A percentile compares a stretch with the other conserved stretches of the same genome.
Evolutionary conservation across 2,329 filamentous ascomycete species (phyloP).

Genomic region (Aphanocladium album): DNA sequence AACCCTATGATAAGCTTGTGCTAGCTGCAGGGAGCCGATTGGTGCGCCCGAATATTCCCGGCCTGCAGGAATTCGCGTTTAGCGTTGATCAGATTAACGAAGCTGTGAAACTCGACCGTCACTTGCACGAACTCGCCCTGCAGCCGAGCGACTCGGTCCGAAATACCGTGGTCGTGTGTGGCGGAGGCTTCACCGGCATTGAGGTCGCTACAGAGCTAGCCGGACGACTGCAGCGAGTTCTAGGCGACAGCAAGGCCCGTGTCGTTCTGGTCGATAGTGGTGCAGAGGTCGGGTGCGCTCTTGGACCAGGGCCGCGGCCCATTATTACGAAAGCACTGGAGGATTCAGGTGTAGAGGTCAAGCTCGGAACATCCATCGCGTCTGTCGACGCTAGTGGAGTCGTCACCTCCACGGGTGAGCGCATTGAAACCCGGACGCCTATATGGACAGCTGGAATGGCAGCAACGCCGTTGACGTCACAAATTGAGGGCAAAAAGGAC

Average conservation of each 20-base stretch:
- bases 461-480: slow-evolving; percentile 28
- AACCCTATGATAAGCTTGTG: slow-evolving; percentile 29
- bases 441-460: slow-evolving; percentile 33
- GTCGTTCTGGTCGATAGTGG: slow-evolving; percentile 27
- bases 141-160: slow-evolving; percentile 22
- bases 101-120: slow-evolving; percentile 24
- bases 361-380: slow-evolving; percentile 23
- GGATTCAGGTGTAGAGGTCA: slow-evolving; percentile 25
- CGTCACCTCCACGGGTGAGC: slow-evolving; percentile 24
- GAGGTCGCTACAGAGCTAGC: slow-evolving; percentile 28
- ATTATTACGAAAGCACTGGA: slow-evolving; percentile 26
- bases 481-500: slow-evolving; percentile 27
- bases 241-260: not conserved
- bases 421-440: slow-evolving; percentile 27
- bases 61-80: slow-evolving; percentile 29
- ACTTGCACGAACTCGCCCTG: slow-evolving; percentile 23
- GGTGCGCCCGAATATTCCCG: slow-evolving; percentile 23
- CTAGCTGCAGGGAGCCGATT: slow-evolving; percentile 32
- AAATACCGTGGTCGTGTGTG: slow-evolving; percentile 30
- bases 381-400: slow-evolving; percentile 23
- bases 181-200: slow-evolving; percentile 31
- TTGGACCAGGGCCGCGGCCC: slow-evolving; percentile 28
- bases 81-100: slow-evolving; percentile 27
- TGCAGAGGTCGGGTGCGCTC: slow-evolving; percentile 26
- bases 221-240: slow-evolving; percentile 16